These are phyloP conservation scores for Malbranchea zuffiana DNA, from an alignment of 2,329 filamentous ascomycete species.

Conservation along the genomic window DNA sequence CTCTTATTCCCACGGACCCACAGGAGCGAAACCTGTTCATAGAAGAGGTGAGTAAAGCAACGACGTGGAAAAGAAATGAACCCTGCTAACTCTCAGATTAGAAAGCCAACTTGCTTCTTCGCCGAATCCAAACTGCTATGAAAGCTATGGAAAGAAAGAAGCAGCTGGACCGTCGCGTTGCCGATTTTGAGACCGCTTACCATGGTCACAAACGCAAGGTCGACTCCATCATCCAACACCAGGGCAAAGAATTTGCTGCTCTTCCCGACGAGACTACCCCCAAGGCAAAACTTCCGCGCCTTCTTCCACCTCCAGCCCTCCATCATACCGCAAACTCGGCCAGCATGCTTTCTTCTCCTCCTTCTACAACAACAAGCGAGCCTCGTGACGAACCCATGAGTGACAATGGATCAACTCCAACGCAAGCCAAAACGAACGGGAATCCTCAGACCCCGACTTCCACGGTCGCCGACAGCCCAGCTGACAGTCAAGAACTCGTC, in stretches of 20 bases:
- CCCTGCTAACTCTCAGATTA: slow-evolving; percentile 13
- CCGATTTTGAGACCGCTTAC: slow-evolving; percentile 27
- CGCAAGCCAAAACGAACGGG: slow-evolving; percentile 15
- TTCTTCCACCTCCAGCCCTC: slow-evolving; percentile 9
- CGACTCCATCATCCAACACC: slow-evolving; percentile 5
- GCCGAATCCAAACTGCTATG: slow-evolving; percentile 32
- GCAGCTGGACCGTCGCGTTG: slow-evolving; percentile 29
- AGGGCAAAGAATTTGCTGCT: not conserved
- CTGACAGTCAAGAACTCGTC: slow-evolving; percentile 12
- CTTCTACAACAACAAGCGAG: slow-evolving; percentile 13
- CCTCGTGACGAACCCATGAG: slow-evolving; percentile 16
- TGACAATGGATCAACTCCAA: slow-evolving; percentile 8
- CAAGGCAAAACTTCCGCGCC: not conserved
- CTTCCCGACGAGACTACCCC: not conserved
- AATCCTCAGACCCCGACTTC: slow-evolving; percentile 5
- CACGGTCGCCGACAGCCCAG: slow-evolving; percentile 25
- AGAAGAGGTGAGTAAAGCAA: slow-evolving; percentile 28
- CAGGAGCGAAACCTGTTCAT: slow-evolving; percentile 31
- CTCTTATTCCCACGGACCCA: slow-evolving; percentile 25
- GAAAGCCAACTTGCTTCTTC: slow-evolving; percentile 33
- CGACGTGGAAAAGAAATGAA: too few relatives aligned
- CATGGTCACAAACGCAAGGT: slow-evolving; percentile 1
- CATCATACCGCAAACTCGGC: slow-evolving; percentile 5
- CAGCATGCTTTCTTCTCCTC: slow-evolving; percentile 16
- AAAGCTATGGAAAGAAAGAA: slow-evolving; percentile 28